phyloP scores from a whole-genome alignment of 2,329 filamentous ascomycete species.

The Emergomyces orientalis region DNA sequence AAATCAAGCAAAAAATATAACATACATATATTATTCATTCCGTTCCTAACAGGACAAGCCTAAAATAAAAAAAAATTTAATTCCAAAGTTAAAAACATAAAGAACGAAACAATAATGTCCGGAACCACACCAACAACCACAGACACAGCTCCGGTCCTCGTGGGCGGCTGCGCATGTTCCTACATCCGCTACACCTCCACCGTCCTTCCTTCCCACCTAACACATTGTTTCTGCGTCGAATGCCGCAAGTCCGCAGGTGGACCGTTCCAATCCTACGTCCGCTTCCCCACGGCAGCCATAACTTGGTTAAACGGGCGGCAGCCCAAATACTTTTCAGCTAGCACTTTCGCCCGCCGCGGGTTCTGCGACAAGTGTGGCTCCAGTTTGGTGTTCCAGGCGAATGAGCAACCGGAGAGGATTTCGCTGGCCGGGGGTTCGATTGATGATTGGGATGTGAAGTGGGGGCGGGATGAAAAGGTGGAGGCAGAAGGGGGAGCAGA shows the following conservation, averaged over 20 bases:
- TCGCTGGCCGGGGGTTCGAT: slow-evolving; percentile 35
- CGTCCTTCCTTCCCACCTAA: slow-evolving; percentile 27
- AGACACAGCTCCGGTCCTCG: slow-evolving; percentile 19
- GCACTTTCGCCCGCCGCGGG: slow-evolving; percentile 34
- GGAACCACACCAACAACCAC: slow-evolving; percentile 1
- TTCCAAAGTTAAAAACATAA: background rate
- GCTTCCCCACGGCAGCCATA: slow-evolving; percentile 29
- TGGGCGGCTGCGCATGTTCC: slow-evolving; percentile 39
- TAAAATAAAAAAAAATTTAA: background rate
- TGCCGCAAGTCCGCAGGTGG: slow-evolving; percentile 43
- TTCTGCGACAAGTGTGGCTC: slow-evolving; percentile 42
- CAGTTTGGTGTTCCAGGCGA: slow-evolving; percentile 38
- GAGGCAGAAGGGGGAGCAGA: background rate
- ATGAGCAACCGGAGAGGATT: slow-evolving; percentile 24
- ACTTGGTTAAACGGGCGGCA: slow-evolving; percentile 28
- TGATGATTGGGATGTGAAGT: slow-evolving; percentile 32
- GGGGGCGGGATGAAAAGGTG: slow-evolving; percentile 14
- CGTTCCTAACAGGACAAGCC: background rate
- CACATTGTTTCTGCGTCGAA: slow-evolving; percentile 41
- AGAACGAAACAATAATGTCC: background rate
- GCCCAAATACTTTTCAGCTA: slow-evolving; percentile 28
- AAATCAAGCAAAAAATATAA: background rate
- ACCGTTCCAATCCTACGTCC: slow-evolving; percentile 37
- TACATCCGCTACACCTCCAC: slow-evolving; percentile 35
- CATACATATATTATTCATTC: background rate